These are phyloP conservation scores for Elaeagnus macrophylla DNA, from an alignment of 306 rosid genomes.

Conservation along the genomic window DNA sequence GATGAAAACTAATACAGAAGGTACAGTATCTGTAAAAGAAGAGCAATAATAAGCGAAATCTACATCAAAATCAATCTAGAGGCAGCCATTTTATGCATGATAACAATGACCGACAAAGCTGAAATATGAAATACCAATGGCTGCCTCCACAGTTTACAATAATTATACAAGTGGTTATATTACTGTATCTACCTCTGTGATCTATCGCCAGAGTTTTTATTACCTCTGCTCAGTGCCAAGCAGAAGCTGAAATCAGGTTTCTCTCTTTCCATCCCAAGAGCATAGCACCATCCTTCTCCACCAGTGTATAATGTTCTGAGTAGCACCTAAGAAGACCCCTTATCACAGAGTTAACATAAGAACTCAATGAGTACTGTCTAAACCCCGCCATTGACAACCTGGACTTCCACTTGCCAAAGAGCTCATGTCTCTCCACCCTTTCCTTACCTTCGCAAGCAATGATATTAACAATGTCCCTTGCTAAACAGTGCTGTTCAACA, in stretches of 20 bases:
- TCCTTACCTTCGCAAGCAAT: slow-evolving; percentile 87
- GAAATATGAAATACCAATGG: background rate
- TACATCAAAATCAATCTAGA: too few relatives aligned
- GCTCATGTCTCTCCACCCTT: slow-evolving; percentile 87
- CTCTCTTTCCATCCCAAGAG: slow-evolving; percentile 82
- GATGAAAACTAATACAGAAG: too few relatives aligned
- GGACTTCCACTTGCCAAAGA: slow-evolving; percentile 86
- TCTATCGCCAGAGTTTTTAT: slow-evolving; percentile 13
- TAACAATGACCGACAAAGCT: background rate
- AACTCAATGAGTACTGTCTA: slow-evolving; percentile 61
- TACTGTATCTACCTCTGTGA: slow-evolving; percentile 17
- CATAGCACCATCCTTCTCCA: slow-evolving; percentile 89
- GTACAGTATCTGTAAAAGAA: too few relatives aligned
- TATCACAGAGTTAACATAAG: slow-evolving; percentile 74
- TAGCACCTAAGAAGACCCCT: slow-evolving; percentile 55
- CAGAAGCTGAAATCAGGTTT: slow-evolving; percentile 82
- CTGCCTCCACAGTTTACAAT: background rate
- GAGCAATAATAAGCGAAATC: too few relatives aligned
- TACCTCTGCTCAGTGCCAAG: slow-evolving; percentile 53
- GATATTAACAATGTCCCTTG: slow-evolving; percentile 71
- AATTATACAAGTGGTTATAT: background rate
- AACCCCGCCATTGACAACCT: slow-evolving; percentile 95
- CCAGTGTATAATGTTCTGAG: slow-evolving; percentile 67
- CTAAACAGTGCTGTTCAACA: slow-evolving; percentile 88
- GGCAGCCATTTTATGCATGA: too few relatives aligned